Percentiles rank a stretch among this genome's conserved stretches.
Evolutionary conservation across 2,329 filamentous ascomycete genomes (phyloP).

Genomic region (Alternaria gansuensis): DNA sequence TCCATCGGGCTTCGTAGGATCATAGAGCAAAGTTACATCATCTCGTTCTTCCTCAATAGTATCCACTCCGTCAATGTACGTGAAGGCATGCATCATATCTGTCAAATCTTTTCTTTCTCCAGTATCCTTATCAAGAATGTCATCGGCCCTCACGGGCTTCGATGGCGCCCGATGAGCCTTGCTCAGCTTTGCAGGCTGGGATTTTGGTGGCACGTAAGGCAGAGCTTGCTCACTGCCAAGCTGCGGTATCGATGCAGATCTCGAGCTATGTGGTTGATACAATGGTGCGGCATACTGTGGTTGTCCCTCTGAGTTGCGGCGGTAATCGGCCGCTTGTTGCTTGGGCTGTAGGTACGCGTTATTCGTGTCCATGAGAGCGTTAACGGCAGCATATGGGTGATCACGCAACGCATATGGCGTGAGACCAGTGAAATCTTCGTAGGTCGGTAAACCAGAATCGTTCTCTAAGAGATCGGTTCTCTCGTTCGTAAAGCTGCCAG

Average conservation of each 20-base stretch:
- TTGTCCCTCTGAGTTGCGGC: constrained; percentile 38
- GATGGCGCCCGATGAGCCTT: constrained; percentile 34
- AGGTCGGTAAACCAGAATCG: constrained; percentile 21
- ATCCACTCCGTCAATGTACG: constrained; percentile 37
- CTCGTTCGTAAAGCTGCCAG: constrained; percentile 35
- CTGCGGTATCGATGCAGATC: constrained; percentile 30
- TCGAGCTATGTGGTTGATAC: constrained; percentile 27
- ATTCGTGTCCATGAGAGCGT: constrained; percentile 7
- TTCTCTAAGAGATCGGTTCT: constrained; percentile 24
- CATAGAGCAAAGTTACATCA: constrained; percentile 31
- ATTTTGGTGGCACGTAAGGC: constrained; percentile 14
- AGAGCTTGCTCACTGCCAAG: constrained; percentile 20
- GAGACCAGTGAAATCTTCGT: constrained; percentile 22
- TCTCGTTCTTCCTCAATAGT: constrained; percentile 31
- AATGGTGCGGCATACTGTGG: constrained; percentile 36
- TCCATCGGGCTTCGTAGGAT: constrained; percentile 36
- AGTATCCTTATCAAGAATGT: constrained; percentile 44
- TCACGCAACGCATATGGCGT: constrained; percentile 26
- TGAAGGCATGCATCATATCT: constrained; percentile 49
- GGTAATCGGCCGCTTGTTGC: constrained; percentile 30
- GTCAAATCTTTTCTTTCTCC: constrained; percentile 46
- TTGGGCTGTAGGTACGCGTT: constrained; percentile 11
- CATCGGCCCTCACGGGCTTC: constrained; percentile 26
- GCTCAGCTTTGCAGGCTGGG: constrained; percentile 32
- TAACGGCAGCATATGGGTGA: constrained; percentile 30